phyloP scores from a whole-genome alignment of 1,284 basidiomycete genomes.

The Hemileia vastatrix region DNA sequence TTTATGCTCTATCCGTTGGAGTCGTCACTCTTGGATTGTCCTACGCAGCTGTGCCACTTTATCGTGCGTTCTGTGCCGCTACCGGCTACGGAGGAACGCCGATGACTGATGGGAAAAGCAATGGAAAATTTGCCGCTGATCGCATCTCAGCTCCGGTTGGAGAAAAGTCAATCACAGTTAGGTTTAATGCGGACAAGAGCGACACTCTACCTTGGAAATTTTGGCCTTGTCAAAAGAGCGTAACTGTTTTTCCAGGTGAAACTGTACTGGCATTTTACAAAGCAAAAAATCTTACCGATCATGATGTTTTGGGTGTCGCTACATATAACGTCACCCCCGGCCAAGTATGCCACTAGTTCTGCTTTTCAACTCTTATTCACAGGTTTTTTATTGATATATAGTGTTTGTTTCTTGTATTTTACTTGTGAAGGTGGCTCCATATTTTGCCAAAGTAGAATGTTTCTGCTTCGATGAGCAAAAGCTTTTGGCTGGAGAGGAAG shows the following conservation, averaged over 20 bases:
- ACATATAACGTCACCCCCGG: conserved; percentile 96
- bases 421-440: conserved; percentile 70
- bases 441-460: conserved; percentile 98
- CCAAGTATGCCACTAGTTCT: conserved; percentile 56
- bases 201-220: conserved; percentile 91
- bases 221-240: conserved; percentile 76
- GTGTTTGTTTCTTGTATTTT: conserved; percentile 30
- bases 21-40: conserved; percentile 69
- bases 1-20: conserved; percentile 70
- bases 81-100: conserved; percentile 96
- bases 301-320: conserved; percentile 94
- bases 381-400: conserved; percentile 27
- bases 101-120: conserved; percentile 53
- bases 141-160: conserved; percentile 65
- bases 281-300: conserved; percentile 71
- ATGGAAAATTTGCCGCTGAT: conserved; percentile 28
- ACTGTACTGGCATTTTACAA: conserved; percentile 94
- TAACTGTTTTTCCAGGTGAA: conserved; percentile 87
- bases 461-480: conserved; percentile 99
- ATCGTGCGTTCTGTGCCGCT: conserved; percentile 93
- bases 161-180: conserved; percentile 63
- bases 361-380: neutral
- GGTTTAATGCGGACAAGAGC: conserved; percentile 85
- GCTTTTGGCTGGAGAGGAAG: conserved; percentile 86
- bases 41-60: conserved; percentile 93